Evolutionary conservation across 2,329 filamentous ascomycete genomes (phyloP).

Genomic region (Pseudopyricularia cyperi): DNA sequence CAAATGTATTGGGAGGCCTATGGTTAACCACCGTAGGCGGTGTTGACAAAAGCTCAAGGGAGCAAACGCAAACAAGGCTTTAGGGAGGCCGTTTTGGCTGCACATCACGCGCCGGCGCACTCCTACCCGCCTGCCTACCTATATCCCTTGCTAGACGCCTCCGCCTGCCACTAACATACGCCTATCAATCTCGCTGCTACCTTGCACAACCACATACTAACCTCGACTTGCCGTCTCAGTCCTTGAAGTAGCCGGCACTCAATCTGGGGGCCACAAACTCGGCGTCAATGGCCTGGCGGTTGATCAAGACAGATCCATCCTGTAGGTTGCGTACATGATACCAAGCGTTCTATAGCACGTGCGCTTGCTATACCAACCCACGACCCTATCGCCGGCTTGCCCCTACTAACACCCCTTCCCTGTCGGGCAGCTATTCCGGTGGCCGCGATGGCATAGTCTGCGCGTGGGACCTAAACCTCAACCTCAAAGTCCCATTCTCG

Average conservation of each 20-base stretch:
- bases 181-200: too few species aligned
- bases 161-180: not conserved
- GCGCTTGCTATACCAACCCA: not conserved
- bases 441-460: constrained; percentile 92
- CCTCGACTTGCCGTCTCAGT: constrained; percentile 23
- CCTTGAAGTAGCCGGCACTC: constrained; percentile 44
- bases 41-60: not conserved
- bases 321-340: constrained; percentile 44
- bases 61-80: too few species aligned
- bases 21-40: not conserved
- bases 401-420: not conserved
- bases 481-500: constrained; percentile 28
- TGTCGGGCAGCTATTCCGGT: constrained; percentile 61
- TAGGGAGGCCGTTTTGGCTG: too few species aligned
- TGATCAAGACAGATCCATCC: constrained; percentile 67
- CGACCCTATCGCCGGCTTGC: constrained; percentile 1
- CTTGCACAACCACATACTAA: constrained; percentile 6
- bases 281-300: constrained; percentile 92
- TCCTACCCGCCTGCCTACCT: not conserved
- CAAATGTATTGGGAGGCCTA: not conserved
- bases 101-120: too few species aligned
- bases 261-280: constrained; percentile 70
- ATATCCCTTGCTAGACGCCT: not conserved
- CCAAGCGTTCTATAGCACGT: not conserved
- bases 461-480: constrained; percentile 79